These are phyloP conservation scores for Eimeria falciformis DNA, from an alignment of 169 alveolate species.

Conservation along the genomic window DNA sequence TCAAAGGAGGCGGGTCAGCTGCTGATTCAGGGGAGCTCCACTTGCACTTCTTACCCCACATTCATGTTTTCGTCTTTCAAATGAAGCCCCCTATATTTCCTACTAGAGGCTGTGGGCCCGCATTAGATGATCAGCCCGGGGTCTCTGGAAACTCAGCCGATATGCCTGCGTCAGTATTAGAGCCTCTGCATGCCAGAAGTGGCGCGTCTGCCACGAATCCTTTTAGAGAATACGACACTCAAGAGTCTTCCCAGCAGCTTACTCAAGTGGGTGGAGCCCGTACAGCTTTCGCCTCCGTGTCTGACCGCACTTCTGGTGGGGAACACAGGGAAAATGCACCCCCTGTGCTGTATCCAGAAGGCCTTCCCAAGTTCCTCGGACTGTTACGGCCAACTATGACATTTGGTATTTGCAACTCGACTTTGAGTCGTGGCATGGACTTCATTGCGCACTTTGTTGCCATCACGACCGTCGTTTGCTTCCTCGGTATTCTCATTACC, in stretches of 20 bases:
- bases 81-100: conserved; percentile 28
- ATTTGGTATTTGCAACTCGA: background rate
- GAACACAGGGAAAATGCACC: background rate
- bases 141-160: background rate
- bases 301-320: background rate
- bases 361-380: conserved; percentile 14
- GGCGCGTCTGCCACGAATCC: too few species aligned
- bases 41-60: background rate
- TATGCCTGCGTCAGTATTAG: conserved; percentile 47
- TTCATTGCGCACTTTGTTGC: conserved; percentile 43
- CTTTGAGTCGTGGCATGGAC: conserved; percentile 24
- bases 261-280: too few species aligned
- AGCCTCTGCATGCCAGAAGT: conserved; percentile 49
- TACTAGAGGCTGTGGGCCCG: background rate
- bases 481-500: background rate
- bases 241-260: too few species aligned
- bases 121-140: background rate
- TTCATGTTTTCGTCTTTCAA: background rate
- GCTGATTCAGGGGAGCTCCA: background rate
- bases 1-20: background rate
- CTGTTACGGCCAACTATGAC: conserved; percentile 4
- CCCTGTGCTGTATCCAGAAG: conserved; percentile 29
- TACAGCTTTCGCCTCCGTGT: conserved; percentile 10
- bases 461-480: background rate
- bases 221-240: background rate